These are phyloP conservation scores for Xylaria intraflava DNA, from an alignment of 495 filamentous ascomycete genomes.

Conservation along the genomic window DNA sequence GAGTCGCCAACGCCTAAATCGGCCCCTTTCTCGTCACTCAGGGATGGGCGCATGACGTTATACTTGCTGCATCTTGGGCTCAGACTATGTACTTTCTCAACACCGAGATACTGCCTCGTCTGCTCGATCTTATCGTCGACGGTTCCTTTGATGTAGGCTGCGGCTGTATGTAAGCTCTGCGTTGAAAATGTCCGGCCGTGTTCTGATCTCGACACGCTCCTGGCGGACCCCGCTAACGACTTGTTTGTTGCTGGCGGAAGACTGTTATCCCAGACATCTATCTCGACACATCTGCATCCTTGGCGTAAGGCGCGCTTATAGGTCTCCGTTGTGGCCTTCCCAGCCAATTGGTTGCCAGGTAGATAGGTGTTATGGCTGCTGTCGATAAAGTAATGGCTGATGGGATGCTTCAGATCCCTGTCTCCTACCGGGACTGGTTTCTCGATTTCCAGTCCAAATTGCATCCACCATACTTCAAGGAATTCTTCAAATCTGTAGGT, in stretches of 20 bases:
- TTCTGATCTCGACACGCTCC: slow-evolving; percentile 11
- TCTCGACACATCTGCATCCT: slow-evolving; percentile 88
- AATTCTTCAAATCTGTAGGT: slow-evolving; percentile 37
- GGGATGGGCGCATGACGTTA: slow-evolving; percentile 12
- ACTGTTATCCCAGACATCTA: slow-evolving; percentile 91
- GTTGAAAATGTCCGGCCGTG: slow-evolving; percentile 33
- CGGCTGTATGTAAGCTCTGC: slow-evolving; percentile 25
- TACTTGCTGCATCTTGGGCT: slow-evolving; percentile 34
- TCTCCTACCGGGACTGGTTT: slow-evolving; percentile 17
- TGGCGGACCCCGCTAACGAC: slow-evolving; percentile 12
- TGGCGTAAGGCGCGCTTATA: slow-evolving; percentile 65
- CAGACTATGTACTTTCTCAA: slow-evolving; percentile 25
- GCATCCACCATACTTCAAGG: slow-evolving; percentile 33
- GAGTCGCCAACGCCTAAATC: slow-evolving; percentile 2
- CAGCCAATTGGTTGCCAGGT: slow-evolving; percentile 78
- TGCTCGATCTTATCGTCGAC: slow-evolving; percentile 31
- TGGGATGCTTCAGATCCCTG: slow-evolving; percentile 43
- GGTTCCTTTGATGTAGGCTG: slow-evolving; percentile 29
- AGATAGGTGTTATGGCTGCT: slow-evolving; percentile 94
- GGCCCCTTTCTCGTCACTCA: slow-evolving; percentile 9
- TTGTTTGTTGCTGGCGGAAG: slow-evolving; percentile 16
- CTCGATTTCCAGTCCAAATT: slow-evolving; percentile 30
- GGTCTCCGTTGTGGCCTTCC: slow-evolving; percentile 68
- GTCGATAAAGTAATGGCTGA: slow-evolving; percentile 87
- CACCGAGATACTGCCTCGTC: slow-evolving; percentile 19